A percentile compares a stretch with the other conserved stretches of the same genome.
phyloP scores from a whole-genome alignment of 2,329 filamentous ascomycete genomes.

The Beauveria rudraprayagi region DNA sequence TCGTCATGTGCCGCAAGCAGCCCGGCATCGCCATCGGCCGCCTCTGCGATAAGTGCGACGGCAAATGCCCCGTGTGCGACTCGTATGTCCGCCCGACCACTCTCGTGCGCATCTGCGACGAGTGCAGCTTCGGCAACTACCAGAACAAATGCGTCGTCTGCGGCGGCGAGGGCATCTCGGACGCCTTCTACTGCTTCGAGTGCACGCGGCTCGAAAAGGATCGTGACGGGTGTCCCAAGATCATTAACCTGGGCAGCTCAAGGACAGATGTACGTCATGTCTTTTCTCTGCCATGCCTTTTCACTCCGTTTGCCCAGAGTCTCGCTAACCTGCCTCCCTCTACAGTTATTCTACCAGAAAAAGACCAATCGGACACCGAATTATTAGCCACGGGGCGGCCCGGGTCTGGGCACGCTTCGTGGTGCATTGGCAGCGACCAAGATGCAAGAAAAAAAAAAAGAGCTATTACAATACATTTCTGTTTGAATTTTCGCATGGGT shows the following conservation, averaged over 20 bases:
- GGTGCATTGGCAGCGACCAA: neutral
- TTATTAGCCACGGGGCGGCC: constrained; percentile 44
- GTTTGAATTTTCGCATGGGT: neutral
- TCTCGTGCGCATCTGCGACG: constrained; percentile 95
- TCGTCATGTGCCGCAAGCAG: constrained; percentile 99
- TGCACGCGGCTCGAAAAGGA: constrained; percentile 96
- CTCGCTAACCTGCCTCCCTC: constrained; percentile 9
- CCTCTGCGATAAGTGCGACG: constrained; percentile 99
- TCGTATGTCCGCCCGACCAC: constrained; percentile 97
- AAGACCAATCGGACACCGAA: constrained; percentile 53
- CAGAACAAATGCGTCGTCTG: constrained; percentile 99
- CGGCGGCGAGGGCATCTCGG: constrained; percentile 93
- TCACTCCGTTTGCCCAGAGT: neutral
- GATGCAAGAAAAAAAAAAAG: constrained; percentile 3
- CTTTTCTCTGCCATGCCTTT: neutral
- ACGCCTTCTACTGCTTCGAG: constrained; percentile 99
- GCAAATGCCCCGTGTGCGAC: constrained; percentile 98
- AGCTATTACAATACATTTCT: neutral
- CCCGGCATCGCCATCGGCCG: constrained; percentile 95
- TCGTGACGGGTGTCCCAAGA: constrained; percentile 95
- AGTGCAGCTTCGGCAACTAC: constrained; percentile 99
- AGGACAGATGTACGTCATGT: constrained; percentile 70
- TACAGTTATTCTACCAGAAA: constrained; percentile 56
- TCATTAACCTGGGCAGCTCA: constrained; percentile 94
- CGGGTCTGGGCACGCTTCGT: constrained; percentile 35